A percentile compares a stretch with the other conserved stretches of the same genome.
phyloP scores from a whole-genome alignment of 2,329 filamentous ascomycete species.

The Clarireedia monteithiana region DNA sequence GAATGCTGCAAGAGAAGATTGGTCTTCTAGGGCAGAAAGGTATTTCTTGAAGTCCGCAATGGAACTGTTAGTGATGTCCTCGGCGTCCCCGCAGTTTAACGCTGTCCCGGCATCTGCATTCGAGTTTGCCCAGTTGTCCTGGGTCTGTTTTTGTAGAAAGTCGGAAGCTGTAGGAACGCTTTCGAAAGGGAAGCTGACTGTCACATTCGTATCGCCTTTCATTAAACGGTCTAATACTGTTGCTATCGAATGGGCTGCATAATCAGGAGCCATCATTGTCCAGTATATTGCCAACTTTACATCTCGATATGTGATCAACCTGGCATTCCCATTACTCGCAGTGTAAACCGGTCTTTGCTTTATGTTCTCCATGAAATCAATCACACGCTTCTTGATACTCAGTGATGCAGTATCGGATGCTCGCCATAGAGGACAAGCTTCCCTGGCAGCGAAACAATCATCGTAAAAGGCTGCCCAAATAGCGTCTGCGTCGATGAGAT shows the following conservation, averaged over 20 bases:
- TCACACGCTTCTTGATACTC: not conserved
- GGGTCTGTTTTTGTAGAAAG: not conserved
- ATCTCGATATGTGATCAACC: conserved; percentile 2
- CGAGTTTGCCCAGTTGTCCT: not conserved
- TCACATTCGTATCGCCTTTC: not conserved
- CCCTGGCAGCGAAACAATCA: conserved; percentile 4
- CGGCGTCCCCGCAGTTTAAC: conserved; percentile 3
- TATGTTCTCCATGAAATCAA: not conserved
- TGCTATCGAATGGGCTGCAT: not conserved
- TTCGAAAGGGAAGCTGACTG: not conserved
- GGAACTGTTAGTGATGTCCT: not conserved
- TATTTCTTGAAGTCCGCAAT: conserved; percentile 4
- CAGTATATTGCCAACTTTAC: not conserved
- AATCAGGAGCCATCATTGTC: not conserved
- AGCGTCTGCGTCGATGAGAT: conserved; percentile 1
- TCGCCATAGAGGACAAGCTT: conserved; percentile 2
- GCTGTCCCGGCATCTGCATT: conserved; percentile 7
- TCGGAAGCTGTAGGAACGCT: not conserved
- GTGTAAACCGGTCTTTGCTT: not conserved
- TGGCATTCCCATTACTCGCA: not conserved
- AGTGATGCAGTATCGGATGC: not conserved
- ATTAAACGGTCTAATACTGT: not conserved
- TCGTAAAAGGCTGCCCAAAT: conserved; percentile 1
- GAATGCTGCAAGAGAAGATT: conserved; percentile 5
- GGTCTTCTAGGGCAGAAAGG: conserved; percentile 2